These are phyloP conservation scores for Aureobasidium sp. DNA, from an alignment of 2,329 filamentous ascomycete genomes.

Conservation along the genomic window DNA sequence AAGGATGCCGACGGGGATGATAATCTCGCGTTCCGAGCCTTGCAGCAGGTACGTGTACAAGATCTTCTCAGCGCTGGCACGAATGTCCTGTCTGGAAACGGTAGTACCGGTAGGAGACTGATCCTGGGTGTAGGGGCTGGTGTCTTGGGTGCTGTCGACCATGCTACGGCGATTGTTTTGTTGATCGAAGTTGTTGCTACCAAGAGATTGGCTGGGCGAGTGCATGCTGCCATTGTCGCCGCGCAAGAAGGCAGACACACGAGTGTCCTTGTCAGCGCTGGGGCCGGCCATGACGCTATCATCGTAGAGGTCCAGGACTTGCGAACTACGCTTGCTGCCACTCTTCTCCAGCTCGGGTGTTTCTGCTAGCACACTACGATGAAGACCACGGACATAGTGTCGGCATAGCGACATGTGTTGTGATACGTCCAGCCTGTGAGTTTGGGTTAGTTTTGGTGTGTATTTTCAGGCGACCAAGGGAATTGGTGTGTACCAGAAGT, in stretches of 20 bases:
- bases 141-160: slow-evolving; percentile 49
- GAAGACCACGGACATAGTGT: slow-evolving; percentile 91
- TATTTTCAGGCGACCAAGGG: not conserved
- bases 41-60: slow-evolving; percentile 95
- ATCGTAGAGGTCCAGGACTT: slow-evolving; percentile 50
- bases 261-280: slow-evolving; percentile 38
- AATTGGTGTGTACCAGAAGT: slow-evolving; percentile 68
- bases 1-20: slow-evolving; percentile 79
- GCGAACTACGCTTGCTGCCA: slow-evolving; percentile 76
- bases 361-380: slow-evolving; percentile 83
- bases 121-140: slow-evolving; percentile 11
- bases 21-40: slow-evolving; percentile 93
- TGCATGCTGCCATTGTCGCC: slow-evolving; percentile 40
- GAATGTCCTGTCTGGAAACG: slow-evolving; percentile 81
- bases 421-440: slow-evolving; percentile 85
- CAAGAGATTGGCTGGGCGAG: slow-evolving; percentile 41
- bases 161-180: slow-evolving; percentile 49
- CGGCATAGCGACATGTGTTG: slow-evolving; percentile 97
- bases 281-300: slow-evolving; percentile 25
- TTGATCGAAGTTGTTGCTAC: slow-evolving; percentile 37
- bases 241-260: slow-evolving; percentile 83
- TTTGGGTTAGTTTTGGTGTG: slow-evolving; percentile 13
- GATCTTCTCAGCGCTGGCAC: slow-evolving; percentile 92
- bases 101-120: slow-evolving; percentile 60
- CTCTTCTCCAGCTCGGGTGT: slow-evolving; percentile 83